Conservation (phyloP, 768 basidiomycete genomes). For the Tulasnella sp. region DNA sequence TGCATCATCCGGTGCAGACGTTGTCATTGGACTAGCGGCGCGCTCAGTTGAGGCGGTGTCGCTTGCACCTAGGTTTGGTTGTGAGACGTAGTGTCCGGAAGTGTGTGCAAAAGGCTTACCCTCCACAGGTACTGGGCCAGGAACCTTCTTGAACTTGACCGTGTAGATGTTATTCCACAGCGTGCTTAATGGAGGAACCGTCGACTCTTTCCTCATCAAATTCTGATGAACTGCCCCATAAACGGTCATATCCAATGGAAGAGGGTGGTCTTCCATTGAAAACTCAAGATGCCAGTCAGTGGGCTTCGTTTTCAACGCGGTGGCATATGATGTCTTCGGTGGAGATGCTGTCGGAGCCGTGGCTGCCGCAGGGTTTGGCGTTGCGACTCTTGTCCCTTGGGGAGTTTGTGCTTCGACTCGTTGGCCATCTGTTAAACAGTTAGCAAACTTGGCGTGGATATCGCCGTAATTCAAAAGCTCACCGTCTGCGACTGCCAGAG, state of each 20-base stretch:
- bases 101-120: slow-evolving; percentile 48
- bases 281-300: slow-evolving; percentile 98
- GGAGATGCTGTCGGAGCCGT: slow-evolving; percentile 37
- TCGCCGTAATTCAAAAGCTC: slow-evolving; percentile 31
- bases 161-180: slow-evolving; percentile 92
- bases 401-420: slow-evolving; percentile 96
- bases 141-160: slow-evolving; percentile 90
- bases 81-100: not conserved
- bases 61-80: not conserved
- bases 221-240: slow-evolving; percentile 96
- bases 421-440: slow-evolving; percentile 67
- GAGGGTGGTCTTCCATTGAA: slow-evolving; percentile 82
- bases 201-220: slow-evolving; percentile 71
- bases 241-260: slow-evolving; percentile 88
- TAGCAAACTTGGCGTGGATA: not conserved
- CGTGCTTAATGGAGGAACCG: slow-evolving; percentile 60
- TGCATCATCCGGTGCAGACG: slow-evolving; percentile 81
- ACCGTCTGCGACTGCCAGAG: slow-evolving; percentile 81
- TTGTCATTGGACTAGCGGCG: slow-evolving; percentile 67
- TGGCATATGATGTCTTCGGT: slow-evolving; percentile 72
- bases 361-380: slow-evolving; percentile 61
- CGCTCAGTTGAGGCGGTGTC: slow-evolving; percentile 46
- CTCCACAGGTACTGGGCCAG: slow-evolving; percentile 75
- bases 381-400: slow-evolving; percentile 91
- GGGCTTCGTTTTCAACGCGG: slow-evolving; percentile 90